Evolutionary conservation across 306 rosid species (phyloP).

Genomic region (Cucurbita argyrosperma): DNA sequence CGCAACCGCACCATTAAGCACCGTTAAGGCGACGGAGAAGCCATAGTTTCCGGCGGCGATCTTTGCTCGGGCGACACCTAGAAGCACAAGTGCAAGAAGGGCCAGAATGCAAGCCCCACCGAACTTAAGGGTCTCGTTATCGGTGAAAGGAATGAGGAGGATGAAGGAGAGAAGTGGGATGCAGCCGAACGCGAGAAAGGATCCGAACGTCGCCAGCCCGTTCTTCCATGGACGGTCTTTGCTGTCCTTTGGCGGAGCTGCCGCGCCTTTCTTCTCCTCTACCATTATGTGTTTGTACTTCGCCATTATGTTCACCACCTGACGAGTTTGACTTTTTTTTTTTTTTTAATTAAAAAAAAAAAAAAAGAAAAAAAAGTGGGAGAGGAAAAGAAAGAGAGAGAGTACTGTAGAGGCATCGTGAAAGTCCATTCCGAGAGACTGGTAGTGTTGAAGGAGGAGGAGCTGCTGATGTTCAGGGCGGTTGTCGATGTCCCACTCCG

Average conservation of each 20-base stretch:
- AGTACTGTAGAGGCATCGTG: slow-evolving; percentile 33
- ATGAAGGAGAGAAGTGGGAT: slow-evolving; percentile 41
- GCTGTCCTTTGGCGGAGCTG: slow-evolving; percentile 17
- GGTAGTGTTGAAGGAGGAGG: slow-evolving; percentile 27
- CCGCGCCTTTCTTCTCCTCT: slow-evolving; percentile 34
- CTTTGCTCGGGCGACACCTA: slow-evolving; percentile 44
- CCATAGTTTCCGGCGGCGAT: slow-evolving; percentile 25
- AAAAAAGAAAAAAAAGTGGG: too few species aligned
- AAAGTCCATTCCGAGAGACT: slow-evolving; percentile 40
- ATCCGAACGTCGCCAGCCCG: slow-evolving; percentile 30
- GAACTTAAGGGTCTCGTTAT: slow-evolving; percentile 27
- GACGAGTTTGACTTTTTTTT: too few species aligned
- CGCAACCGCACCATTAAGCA: slow-evolving; percentile 35
- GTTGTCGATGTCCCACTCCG: slow-evolving; percentile 40
- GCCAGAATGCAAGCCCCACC: slow-evolving; percentile 37
- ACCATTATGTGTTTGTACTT: slow-evolving; percentile 42
- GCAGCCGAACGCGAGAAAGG: slow-evolving; percentile 39
- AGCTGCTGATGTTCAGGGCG: slow-evolving; percentile 14
- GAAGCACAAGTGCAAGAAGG: slow-evolving; percentile 30
- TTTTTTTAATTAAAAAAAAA: too few species aligned
- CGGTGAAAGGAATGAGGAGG: slow-evolving; percentile 42
- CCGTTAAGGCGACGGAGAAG: slow-evolving; percentile 16
- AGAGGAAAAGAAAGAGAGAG: neutral
- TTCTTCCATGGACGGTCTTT: slow-evolving; percentile 48
- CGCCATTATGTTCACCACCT: slow-evolving; percentile 51